Percentiles rank a stretch among this genome's conserved stretches.
Conservation (phyloP, 1,139 yeast genomes). For the Lodderomyces margitis region DNA sequence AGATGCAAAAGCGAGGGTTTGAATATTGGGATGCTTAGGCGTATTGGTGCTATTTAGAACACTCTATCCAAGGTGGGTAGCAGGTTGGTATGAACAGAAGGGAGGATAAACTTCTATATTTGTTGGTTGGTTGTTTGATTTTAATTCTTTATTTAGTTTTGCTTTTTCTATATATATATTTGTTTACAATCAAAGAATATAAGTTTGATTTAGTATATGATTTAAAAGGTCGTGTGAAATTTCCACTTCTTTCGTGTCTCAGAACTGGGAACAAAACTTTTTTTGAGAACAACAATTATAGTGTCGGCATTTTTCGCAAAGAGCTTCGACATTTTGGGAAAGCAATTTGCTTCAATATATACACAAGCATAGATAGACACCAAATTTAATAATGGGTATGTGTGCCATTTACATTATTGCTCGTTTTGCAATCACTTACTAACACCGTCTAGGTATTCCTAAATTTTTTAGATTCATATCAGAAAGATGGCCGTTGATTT, state of each 20-base stretch:
- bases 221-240: not conserved
- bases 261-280: no score
- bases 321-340: not conserved
- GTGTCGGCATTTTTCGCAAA: not conserved
- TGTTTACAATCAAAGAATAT: not conserved
- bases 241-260: not conserved
- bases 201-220: not conserved
- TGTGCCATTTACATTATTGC: not conserved
- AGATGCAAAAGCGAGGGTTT: no score
- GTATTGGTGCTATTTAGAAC: no score
- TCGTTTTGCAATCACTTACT: conserved; percentile 21
- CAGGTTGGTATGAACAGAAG: no score
- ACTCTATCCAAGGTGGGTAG: no score
- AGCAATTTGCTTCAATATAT: not conserved
- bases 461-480: conserved; percentile 95
- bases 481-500: conserved; percentile 97
- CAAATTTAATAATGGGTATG: conserved; percentile 8
- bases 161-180: not conserved
- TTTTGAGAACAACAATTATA: no score
- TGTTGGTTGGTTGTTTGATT: not conserved
- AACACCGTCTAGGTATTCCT: conserved; percentile 66
- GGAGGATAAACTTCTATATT: no score
- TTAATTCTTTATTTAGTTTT: not conserved
- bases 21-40: no score
- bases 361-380: not conserved